These are phyloP conservation scores for Brassica incana DNA, from an alignment of 345 rosid species.

Conservation along the genomic window DNA sequence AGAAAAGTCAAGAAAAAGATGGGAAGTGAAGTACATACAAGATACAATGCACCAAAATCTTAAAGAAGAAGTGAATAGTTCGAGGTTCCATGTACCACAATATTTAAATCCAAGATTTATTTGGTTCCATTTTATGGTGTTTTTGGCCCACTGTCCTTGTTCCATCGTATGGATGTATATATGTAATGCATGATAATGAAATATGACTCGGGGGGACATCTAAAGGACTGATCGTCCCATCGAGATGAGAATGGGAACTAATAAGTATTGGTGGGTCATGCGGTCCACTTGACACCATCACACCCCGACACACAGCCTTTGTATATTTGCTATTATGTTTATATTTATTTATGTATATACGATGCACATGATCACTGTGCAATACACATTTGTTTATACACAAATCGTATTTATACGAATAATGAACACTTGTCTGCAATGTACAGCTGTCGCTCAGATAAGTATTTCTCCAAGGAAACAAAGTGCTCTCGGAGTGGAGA, in stretches of 20 bases:
- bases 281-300: constrained; percentile 38
- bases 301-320: constrained; percentile 34
- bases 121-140: constrained; percentile 30
- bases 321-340: constrained; percentile 34
- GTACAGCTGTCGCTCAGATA: constrained; percentile 51
- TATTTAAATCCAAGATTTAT: constrained; percentile 19
- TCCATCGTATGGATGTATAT: not conserved
- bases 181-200: constrained; percentile 20
- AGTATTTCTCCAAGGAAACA: constrained; percentile 58
- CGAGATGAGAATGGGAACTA: constrained; percentile 34
- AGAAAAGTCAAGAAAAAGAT: constrained; percentile 25
- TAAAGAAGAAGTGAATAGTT: constrained; percentile 23
- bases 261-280: constrained; percentile 41
- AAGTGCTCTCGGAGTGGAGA: constrained; percentile 35
- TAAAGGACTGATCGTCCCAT: constrained; percentile 28
- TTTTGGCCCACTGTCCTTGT: constrained; percentile 30
- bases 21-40: constrained; percentile 21
- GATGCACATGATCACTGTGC: constrained; percentile 35
- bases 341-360: constrained; percentile 23
- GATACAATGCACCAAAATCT: constrained; percentile 27
- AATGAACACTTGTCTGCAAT: constrained; percentile 17
- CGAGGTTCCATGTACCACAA: constrained; percentile 28
- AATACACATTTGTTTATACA: not conserved
- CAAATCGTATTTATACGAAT: not conserved
- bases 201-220: constrained; percentile 29